A percentile compares a stretch with the other conserved stretches of the same genome.
These are phyloP conservation scores for Penicillium sp. DNA, from an alignment of 2,329 filamentous ascomycete species.

Conservation along the genomic window DNA sequence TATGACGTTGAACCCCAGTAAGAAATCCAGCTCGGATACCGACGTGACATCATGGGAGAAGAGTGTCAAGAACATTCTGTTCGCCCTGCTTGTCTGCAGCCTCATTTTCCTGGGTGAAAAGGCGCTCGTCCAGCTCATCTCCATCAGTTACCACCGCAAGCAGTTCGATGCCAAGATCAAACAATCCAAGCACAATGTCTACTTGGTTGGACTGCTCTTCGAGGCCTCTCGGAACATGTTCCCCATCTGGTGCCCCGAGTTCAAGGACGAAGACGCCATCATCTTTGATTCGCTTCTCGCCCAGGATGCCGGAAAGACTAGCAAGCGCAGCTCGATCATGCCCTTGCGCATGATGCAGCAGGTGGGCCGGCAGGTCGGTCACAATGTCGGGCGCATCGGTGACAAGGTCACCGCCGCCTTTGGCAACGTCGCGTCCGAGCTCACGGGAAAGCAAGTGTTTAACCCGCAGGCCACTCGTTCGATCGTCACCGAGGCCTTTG, in stretches of 20 bases:
- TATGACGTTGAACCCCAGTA: slow-evolving; percentile 1
- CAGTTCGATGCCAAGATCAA: slow-evolving; percentile 68
- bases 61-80: slow-evolving; percentile 54
- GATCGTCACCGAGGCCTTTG: slow-evolving; percentile 79
- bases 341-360: slow-evolving; percentile 66
- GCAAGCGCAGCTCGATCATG: slow-evolving; percentile 56
- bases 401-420: slow-evolving; percentile 92
- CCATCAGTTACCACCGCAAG: slow-evolving; percentile 63
- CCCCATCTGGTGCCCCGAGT: slow-evolving; percentile 86
- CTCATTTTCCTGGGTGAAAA: slow-evolving; percentile 56
- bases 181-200: slow-evolving; percentile 80
- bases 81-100: slow-evolving; percentile 51
- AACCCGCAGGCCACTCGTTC: slow-evolving; percentile 87
- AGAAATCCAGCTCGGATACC: slow-evolving; percentile 27
- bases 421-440: slow-evolving; percentile 87
- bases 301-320: slow-evolving; percentile 52
- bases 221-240: slow-evolving; percentile 85
- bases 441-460: slow-evolving; percentile 92
- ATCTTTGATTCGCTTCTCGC: slow-evolving; percentile 78
- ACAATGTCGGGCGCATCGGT: slow-evolving; percentile 71
- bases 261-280: slow-evolving; percentile 82
- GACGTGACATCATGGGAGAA: slow-evolving; percentile 45
- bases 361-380: slow-evolving; percentile 56
- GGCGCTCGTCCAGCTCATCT: slow-evolving; percentile 58
- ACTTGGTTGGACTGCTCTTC: slow-evolving; percentile 76